Conservation (phyloP, 495 filamentous ascomycete genomes). For the Neurospora sp. region DNA sequence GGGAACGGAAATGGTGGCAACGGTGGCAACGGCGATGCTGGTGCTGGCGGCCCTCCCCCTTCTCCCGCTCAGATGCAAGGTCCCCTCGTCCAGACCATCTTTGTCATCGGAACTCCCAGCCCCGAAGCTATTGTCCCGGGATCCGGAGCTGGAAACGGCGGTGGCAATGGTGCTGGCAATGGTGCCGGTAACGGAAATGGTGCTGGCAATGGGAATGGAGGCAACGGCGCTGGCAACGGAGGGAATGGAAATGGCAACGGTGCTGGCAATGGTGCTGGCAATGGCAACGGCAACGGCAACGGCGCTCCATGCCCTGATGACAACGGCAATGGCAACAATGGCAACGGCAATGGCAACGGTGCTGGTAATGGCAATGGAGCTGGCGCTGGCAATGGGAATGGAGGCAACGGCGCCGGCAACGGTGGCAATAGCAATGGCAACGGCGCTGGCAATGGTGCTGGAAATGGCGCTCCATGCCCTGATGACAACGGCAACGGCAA, state of each 20-base stretch:
- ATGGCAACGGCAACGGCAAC: slow-evolving; percentile 1
- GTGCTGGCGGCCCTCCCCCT: not conserved
- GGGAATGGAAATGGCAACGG: slow-evolving; percentile 2
- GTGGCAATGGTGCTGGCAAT: not conserved
- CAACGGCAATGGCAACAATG: not conserved
- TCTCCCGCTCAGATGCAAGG: not conserved
- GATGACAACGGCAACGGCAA: no score
- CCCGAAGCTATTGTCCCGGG: not conserved
- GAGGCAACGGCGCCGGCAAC: not conserved
- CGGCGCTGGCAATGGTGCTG: no score
- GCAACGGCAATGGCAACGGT: not conserved
- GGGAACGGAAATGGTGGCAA: slow-evolving; percentile 1
- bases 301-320: not conserved
- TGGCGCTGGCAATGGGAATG: slow-evolving; percentile 1
- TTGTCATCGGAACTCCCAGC: not conserved
- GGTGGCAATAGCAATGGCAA: not conserved
- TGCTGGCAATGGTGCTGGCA: not conserved
- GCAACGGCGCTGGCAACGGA: not conserved
- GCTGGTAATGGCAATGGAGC: not conserved
- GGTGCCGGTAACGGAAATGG: not conserved
- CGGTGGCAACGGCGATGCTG: not conserved
- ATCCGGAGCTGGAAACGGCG: slow-evolving; percentile 1
- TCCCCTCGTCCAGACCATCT: not conserved
- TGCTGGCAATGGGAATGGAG: not conserved
- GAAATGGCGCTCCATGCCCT: not conserved